Conservation (phyloP, 345 rosid species). For the Eucalyptus guilfoylei region DNA sequence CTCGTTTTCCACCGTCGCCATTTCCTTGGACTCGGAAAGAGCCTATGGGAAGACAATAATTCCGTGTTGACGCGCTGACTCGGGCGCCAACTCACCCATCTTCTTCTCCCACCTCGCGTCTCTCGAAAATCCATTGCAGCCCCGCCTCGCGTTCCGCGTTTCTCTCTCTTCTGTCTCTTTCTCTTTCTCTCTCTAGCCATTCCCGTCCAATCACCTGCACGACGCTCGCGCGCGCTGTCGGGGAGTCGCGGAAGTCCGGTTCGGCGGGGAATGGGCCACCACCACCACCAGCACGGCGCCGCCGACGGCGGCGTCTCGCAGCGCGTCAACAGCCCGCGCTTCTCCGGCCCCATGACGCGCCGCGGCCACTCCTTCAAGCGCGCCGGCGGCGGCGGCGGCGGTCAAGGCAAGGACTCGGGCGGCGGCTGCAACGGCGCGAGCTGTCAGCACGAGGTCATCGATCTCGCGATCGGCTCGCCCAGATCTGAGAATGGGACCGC, state of each 20-base stretch:
- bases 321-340: conserved; percentile 76
- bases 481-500: conserved; percentile 47
- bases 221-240: not conserved
- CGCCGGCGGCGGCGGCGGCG: not conserved
- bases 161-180: not conserved
- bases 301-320: conserved; percentile 67
- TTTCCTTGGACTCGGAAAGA: not conserved
- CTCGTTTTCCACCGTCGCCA: not conserved
- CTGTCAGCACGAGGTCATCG: conserved; percentile 58
- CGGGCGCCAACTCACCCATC: not conserved
- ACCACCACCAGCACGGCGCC: conserved; percentile 37
- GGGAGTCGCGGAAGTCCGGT: not conserved
- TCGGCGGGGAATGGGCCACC: conserved; percentile 29
- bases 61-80: not conserved
- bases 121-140: not conserved
- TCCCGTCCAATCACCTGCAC: not conserved
- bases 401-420: not conserved
- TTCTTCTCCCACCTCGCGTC: not conserved
- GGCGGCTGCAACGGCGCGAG: not conserved
- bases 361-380: conserved; percentile 91
- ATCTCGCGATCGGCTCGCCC: conserved; percentile 57
- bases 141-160: not conserved
- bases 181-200: not conserved
- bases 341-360: conserved; percentile 81
- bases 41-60: not conserved